phyloP scores from a whole-genome alignment of 148 eudicot species.

The Amaranthus cruentus region DNA sequence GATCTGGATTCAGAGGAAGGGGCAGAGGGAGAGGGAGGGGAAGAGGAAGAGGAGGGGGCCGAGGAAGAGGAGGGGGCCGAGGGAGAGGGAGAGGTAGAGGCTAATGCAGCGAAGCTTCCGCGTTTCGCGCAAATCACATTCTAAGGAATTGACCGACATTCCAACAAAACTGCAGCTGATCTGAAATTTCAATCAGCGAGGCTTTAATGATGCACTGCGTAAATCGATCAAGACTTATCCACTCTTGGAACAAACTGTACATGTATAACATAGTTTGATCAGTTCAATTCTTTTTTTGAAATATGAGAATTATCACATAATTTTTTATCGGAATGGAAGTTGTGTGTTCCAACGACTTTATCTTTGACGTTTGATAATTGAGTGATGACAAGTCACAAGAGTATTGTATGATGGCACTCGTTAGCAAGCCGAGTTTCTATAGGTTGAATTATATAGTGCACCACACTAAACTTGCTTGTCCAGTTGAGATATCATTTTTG shows the following conservation, averaged over 20 bases:
- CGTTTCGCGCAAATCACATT: neutral
- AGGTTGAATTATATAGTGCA: no score
- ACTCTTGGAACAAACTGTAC: neutral
- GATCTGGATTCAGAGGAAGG: constrained; percentile 41
- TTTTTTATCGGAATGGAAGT: no score
- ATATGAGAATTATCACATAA: no score
- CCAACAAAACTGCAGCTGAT: neutral
- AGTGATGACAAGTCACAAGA: no score
- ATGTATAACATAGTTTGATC: no score
- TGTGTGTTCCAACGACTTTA: no score
- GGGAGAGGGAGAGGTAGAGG: constrained; percentile 41
- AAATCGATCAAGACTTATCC: neutral
- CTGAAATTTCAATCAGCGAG: neutral
- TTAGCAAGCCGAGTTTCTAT: no score
- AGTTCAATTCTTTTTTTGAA: no score
- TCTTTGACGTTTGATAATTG: no score
- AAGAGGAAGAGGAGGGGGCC: constrained; percentile 36
- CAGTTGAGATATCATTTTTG: no score
- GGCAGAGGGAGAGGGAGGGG: constrained; percentile 58
- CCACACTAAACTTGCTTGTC: no score
- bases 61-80: constrained; percentile 31
- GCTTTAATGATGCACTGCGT: neutral
- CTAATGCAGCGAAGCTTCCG: constrained; percentile 5
- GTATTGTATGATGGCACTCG: no score
- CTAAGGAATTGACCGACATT: neutral